Evolutionary conservation across 805 yeast genomes (phyloP), one percentile per base, ranked within the genome.

Genomic region (Maudiozyma barnettii): DNA sequence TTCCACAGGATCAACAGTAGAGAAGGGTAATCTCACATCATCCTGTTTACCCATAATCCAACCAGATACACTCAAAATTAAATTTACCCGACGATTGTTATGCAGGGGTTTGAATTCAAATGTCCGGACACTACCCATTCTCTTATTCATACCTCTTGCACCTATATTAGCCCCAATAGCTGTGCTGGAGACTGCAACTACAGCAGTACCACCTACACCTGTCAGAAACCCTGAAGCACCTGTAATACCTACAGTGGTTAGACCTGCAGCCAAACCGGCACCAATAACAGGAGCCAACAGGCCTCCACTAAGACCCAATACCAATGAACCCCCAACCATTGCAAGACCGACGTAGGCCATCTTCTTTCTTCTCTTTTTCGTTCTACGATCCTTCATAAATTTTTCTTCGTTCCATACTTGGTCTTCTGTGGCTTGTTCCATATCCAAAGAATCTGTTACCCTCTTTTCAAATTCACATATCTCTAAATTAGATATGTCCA

Each of bases 1-100:
- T 91, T 91, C 89, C 0, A 91, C 87, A 0, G 99, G 99, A 60
- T 95, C 99, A 8, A 93, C 85, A 0, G 99, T 93, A 1, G 96
- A 85, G 61, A 90, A 93, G 2, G 99, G 99, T 52, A 93, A 74
- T 60, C 99, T 75, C 19, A 93, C 91, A 74, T 93, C 99, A 79
- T 93, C 99, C 57, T 81, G 79, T 49, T 81, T 83, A 63, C 96
- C 95, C 46, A 82, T 83, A 91, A 93, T 89, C 99, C 99, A 93
- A 1, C 99, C 99, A 45, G 95, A 80, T 0, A 95, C 89, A 1
- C 97, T 90, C 18, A 93, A 67, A 46, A 91, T 84, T 54, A 90
- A 70, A 60, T 88, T 91, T 3, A 95, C 82, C 44, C 99, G 73
- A 61, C 85, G 84, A 63, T 86, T 89, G 62, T 91, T 90, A 64